Percentiles rank a stretch among this genome's conserved stretches.
phyloP scores from a whole-genome alignment of 2,329 filamentous ascomycete genomes.

The Fusarium lyarnte region DNA sequence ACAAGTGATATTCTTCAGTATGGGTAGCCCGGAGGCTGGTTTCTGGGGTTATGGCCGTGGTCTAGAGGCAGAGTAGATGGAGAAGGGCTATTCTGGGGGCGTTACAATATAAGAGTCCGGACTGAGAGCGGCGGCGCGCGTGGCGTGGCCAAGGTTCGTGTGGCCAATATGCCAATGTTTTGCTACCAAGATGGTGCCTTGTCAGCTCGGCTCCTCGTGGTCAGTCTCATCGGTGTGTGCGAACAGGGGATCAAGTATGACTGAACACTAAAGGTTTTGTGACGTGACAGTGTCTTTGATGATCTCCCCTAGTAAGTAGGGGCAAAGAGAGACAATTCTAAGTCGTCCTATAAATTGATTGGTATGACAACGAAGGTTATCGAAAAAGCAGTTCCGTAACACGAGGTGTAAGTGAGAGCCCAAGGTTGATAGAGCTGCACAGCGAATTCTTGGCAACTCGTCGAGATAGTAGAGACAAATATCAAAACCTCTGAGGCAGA shows the following conservation, averaged over 20 bases:
- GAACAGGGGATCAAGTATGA: slow-evolving; percentile 11
- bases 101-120: slow-evolving; percentile 39
- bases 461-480: neutral
- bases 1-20: neutral
- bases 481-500: neutral
- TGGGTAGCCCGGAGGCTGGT: slow-evolving; percentile 3
- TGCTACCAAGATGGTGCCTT: slow-evolving; percentile 23
- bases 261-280: slow-evolving; percentile 13
- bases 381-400: slow-evolving; percentile 18
- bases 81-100: slow-evolving; percentile 26
- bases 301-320: slow-evolving; percentile 21
- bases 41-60: neutral
- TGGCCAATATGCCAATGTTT: slow-evolving; percentile 36
- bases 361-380: slow-evolving; percentile 36
- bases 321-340: slow-evolving; percentile 24
- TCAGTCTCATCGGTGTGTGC: slow-evolving; percentile 13
- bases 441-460: neutral
- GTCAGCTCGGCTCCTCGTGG: slow-evolving; percentile 27
- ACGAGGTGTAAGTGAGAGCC: slow-evolving; percentile 25
- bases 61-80: slow-evolving; percentile 15
- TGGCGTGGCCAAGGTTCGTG: slow-evolving; percentile 37
- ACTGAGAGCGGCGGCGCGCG: slow-evolving; percentile 30
- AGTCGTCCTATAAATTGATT: slow-evolving; percentile 28
- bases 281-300: slow-evolving; percentile 31
- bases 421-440: slow-evolving; percentile 1